A percentile compares a stretch with the other conserved stretches of the same genome.
These are phyloP conservation scores for Colletotrichum godetiae DNA, from an alignment of 2,329 filamentous ascomycete genomes.

Conservation along the genomic window DNA sequence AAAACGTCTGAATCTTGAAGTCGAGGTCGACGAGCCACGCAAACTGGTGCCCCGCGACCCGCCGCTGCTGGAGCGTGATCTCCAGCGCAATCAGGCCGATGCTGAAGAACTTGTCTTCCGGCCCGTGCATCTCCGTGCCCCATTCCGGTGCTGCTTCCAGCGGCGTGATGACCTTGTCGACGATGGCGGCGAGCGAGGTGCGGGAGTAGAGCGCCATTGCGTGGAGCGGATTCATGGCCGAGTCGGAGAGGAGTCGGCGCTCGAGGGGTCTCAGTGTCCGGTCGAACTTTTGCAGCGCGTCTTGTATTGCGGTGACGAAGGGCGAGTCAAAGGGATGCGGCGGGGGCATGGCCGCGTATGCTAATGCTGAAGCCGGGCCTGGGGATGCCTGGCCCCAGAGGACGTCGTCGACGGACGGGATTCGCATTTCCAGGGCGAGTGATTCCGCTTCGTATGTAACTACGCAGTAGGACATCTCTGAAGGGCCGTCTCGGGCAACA, in stretches of 20 bases:
- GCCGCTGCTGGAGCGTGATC: not conserved
- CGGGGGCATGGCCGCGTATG: not conserved
- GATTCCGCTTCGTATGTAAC: constrained; percentile 1
- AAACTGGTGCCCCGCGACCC: constrained; percentile 48
- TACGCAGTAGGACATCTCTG: constrained; percentile 6
- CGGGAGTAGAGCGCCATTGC: not conserved
- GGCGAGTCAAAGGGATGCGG: not conserved
- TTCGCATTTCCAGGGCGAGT: not conserved
- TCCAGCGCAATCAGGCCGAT: constrained; percentile 40
- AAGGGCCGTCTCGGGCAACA: not conserved
- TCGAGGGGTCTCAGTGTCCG: not conserved
- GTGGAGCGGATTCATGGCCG: not conserved
- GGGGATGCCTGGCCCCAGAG: not conserved
- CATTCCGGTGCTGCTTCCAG: constrained; percentile 60
- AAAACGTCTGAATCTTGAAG: constrained; percentile 66
- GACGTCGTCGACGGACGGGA: not conserved
- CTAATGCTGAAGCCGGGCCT: no score
- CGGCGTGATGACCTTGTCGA: constrained; percentile 53
- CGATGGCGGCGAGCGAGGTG: not conserved
- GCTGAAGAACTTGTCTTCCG: constrained; percentile 54
- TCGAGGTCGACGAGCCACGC: constrained; percentile 65
- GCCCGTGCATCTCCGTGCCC: constrained; percentile 56
- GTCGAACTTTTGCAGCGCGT: not conserved
- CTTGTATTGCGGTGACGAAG: not conserved
- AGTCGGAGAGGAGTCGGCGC: not conserved